These are phyloP conservation scores for Aphanomyces stellatus DNA, from an alignment of 352 stramenopile genomes.

Conservation along the genomic window DNA sequence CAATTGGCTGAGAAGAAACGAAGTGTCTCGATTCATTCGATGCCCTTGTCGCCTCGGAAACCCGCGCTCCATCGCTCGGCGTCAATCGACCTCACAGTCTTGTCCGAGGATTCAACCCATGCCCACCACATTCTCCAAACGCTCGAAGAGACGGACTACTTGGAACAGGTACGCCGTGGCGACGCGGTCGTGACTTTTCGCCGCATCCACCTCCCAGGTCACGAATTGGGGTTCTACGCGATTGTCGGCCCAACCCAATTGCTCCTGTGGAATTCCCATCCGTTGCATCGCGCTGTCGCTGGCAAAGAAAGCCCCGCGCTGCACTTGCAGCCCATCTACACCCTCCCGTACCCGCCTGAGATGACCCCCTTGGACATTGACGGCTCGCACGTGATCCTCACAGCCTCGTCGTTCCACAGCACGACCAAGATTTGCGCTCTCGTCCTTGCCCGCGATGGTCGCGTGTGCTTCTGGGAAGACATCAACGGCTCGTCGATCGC, in stretches of 20 bases:
- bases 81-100: constrained; percentile 10
- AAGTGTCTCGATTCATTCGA: background rate
- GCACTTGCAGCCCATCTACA: background rate
- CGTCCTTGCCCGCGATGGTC: background rate
- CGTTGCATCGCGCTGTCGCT: constrained; percentile 7
- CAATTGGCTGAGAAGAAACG: constrained; percentile 1
- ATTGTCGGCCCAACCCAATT: constrained; percentile 2
- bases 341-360: constrained; percentile 5
- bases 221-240: constrained; percentile 9
- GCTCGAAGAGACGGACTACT: background rate
- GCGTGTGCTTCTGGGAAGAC: constrained; percentile 9
- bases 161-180: background rate
- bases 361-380: background rate
- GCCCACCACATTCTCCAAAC: constrained; percentile 12
- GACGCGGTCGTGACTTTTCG: constrained; percentile 2
- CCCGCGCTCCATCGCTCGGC: background rate
- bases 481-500: background rate
- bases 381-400: background rate
- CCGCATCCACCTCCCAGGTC: constrained; percentile 1
- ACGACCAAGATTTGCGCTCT: constrained; percentile 9
- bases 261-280: constrained; percentile 17
- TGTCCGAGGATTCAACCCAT: constrained; percentile 4
- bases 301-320: background rate
- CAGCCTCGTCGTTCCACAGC: constrained; percentile 5
- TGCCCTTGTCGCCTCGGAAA: constrained; percentile 6